Evolutionary conservation across 2,329 filamentous ascomycete species (phyloP), one percentile per base, ranked within the genome.

Genomic region (Dothideomycetes sp.): DNA sequence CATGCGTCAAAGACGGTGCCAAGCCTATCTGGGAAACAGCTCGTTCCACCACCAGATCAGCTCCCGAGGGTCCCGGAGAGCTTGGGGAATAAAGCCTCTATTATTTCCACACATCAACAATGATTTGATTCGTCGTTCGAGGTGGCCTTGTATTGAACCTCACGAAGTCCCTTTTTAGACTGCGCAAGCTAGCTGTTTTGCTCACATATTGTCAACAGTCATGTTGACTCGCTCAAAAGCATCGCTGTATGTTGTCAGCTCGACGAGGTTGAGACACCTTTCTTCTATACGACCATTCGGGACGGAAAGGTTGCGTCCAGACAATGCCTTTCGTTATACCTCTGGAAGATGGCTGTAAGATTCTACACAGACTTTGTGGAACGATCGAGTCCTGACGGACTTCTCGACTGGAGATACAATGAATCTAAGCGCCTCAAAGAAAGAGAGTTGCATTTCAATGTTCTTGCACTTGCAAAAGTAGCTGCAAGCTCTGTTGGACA

Each of bases 381-480:
- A n/a, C n/a, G n/a, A n/a, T n/a, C n/a, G n/a, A n/a, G 13, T 11
- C 9, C 8, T 9, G 13, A 34, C n/a, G 17, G n/a, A 11, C 12
- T 27, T 16, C 5, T 13, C 15, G 8, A 8, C n/a, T 38, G n/a
- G 19, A 40, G 36, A n/a, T 40, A 12, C 20, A 40, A 40, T 24
- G 36, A 40, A 3, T n/a, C 18, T 3, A 5, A 16, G 2, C 20
- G 23, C 5, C 36, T 15, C 8, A 12, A 24, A 7, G 53, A 58
- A 13, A 54, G 62, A 33, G 61, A 57, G 32, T 44, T 43, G 18
- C 29, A 30, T 6, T 65, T 65, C 42, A 54, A 65, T 45, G 52
- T 65, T 3, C 13, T 49, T 28, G 53, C 52, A 30, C 52, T 67
- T 3, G 45, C 61, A 45, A 45, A 45, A 15, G 35, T 61, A 23